phyloP scores from a whole-genome alignment of 2,329 filamentous ascomycete species.

The Fusarium tanahbumbuense region DNA sequence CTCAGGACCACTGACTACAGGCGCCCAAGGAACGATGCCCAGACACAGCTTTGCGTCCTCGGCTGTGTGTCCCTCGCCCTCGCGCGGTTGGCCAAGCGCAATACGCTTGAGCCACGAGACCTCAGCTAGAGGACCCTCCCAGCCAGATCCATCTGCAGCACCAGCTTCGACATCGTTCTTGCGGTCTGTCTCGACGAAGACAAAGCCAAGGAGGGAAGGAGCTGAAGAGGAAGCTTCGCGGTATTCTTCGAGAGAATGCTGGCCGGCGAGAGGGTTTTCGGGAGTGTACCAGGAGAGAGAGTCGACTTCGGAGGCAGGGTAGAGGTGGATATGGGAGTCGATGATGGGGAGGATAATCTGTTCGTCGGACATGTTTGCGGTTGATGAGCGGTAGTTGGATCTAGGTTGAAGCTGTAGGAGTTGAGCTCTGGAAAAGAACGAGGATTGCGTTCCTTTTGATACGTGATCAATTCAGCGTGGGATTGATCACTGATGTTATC shows the following conservation, averaged over 20 bases:
- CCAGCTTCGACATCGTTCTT: conserved; percentile 67
- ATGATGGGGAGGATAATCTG: conserved; percentile 71
- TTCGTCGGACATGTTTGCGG: conserved; percentile 52
- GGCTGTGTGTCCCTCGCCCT: conserved; percentile 67
- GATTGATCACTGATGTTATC: not conserved
- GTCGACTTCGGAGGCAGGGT: conserved; percentile 73
- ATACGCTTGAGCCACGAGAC: conserved; percentile 76
- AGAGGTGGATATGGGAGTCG: conserved; percentile 94
- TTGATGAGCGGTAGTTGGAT: not conserved
- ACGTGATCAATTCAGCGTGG: not conserved
- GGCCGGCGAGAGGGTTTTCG: conserved; percentile 68
- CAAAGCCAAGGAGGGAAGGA: conserved; percentile 71
- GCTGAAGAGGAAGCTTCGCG: conserved; percentile 56
- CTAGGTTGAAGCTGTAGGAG: not conserved
- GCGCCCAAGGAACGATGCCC: conserved; percentile 88
- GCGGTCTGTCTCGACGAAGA: conserved; percentile 87
- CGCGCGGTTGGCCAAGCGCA: conserved; percentile 66
- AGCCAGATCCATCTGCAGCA: conserved; percentile 64
- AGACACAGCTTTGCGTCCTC: conserved; percentile 65
- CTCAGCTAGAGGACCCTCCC: conserved; percentile 76
- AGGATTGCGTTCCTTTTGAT: not conserved
- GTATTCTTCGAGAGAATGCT: conserved; percentile 75
- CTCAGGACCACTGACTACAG: conserved; percentile 72
- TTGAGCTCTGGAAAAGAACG: not conserved
- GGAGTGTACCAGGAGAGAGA: conserved; percentile 77